A percentile compares a stretch with the other conserved stretches of the same genome.
These are phyloP conservation scores for Actinomucor elegans DNA, from an alignment of 371 early-diverging fungal genomes.

Conservation along the genomic window DNA sequence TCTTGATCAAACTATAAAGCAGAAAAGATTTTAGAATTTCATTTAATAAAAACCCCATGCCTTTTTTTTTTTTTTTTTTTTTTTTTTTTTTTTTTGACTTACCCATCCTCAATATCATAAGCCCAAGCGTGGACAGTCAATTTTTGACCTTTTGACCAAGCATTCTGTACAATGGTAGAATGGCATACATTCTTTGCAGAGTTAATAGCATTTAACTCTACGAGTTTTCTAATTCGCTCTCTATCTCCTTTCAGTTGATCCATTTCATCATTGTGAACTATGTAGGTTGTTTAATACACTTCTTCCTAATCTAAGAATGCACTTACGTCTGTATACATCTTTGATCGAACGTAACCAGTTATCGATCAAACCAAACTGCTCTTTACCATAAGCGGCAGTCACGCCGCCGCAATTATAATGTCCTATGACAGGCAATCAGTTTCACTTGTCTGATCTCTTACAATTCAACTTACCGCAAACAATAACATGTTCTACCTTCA, in stretches of 20 bases:
- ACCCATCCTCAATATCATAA: conserved; percentile 72
- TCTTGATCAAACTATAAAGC: conserved; percentile 2
- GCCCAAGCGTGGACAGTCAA: conserved; percentile 86
- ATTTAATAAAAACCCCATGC: too few species aligned
- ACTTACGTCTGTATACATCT: conserved; percentile 61
- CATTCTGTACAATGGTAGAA: conserved; percentile 80
- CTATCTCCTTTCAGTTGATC: conserved; percentile 39
- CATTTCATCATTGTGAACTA: conserved; percentile 49
- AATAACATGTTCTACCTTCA: conserved; percentile 90
- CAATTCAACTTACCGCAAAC: conserved; percentile 80
- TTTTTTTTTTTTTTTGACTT: too few species aligned
- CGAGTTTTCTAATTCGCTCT: conserved; percentile 51
- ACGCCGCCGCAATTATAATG: conserved; percentile 93
- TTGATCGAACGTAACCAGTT: conserved; percentile 83
- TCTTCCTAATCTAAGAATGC: too few species aligned
- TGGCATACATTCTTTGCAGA: conserved; percentile 74
- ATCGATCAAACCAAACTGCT: conserved; percentile 79
- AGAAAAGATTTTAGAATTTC: neutral
- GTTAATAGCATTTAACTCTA: conserved; percentile 76
- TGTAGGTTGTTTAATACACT: neutral
- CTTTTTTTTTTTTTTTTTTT: too few species aligned
- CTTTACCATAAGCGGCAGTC: conserved; percentile 61
- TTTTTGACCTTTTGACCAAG: conserved; percentile 77
- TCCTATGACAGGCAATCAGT: too few species aligned
- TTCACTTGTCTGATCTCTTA: too few species aligned